Conservation (phyloP, 495 filamentous ascomycete species). For the Penicillium simplicissimum region DNA sequence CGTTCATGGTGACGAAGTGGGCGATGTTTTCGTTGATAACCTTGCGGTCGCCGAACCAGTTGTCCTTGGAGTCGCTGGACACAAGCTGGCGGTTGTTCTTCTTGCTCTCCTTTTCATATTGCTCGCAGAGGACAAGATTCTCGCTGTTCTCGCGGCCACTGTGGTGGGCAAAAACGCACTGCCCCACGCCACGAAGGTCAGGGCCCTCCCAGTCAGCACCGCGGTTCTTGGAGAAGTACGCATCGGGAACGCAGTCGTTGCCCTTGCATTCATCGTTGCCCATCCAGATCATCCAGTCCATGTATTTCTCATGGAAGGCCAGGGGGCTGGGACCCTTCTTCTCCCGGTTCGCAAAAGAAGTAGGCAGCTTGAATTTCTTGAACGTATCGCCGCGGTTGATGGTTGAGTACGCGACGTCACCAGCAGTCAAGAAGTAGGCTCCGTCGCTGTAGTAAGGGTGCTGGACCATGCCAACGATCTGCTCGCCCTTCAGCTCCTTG, state of each 20-base stretch:
- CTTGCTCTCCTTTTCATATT: constrained; percentile 60
- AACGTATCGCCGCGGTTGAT: constrained; percentile 70
- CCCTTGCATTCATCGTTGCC: constrained; percentile 61
- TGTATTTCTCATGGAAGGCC: constrained; percentile 76
- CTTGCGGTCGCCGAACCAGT: constrained; percentile 57
- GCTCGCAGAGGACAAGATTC: constrained; percentile 79
- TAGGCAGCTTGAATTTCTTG: constrained; percentile 64
- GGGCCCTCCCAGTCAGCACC: constrained; percentile 78
- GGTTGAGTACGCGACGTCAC: constrained; percentile 72
- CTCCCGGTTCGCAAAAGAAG: constrained; percentile 23
- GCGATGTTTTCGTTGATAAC: constrained; percentile 67
- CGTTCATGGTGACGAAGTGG: constrained; percentile 87
- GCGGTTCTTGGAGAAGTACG: constrained; percentile 70
- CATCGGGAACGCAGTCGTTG: constrained; percentile 63
- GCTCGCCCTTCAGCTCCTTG: constrained; percentile 54
- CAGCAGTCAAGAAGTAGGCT: constrained; percentile 78
- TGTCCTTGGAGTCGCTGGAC: constrained; percentile 64
- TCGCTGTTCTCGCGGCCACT: constrained; percentile 59
- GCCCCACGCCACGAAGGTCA: constrained; percentile 65
- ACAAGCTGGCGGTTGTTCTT: constrained; percentile 65
- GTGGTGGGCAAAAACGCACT: constrained; percentile 79
- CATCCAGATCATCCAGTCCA: constrained; percentile 89
- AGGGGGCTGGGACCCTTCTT: constrained; percentile 51
- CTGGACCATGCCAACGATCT: constrained; percentile 66
- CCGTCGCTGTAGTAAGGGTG: constrained; percentile 77